phyloP scores from a whole-genome alignment of 2,329 filamentous ascomycete species.

The Stachybotrys chlorohalonatus region DNA sequence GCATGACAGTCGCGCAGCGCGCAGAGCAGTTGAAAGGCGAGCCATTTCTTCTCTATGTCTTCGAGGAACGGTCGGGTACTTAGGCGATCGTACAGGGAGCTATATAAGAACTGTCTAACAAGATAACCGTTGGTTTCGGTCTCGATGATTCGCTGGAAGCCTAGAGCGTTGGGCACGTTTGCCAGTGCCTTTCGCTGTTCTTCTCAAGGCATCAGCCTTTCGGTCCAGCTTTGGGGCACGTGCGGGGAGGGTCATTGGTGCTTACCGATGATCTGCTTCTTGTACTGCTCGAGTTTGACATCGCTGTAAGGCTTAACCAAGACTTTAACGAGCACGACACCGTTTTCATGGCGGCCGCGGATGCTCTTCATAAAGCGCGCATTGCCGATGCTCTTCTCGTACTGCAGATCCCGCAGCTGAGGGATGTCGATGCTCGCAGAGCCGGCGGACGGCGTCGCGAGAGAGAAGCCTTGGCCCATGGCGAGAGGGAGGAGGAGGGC shows the following conservation, averaged over 20 bases:
- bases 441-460: slow-evolving; percentile 83
- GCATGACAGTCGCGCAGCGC: slow-evolving; percentile 87
- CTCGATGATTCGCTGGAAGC: slow-evolving; percentile 85
- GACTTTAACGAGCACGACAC: slow-evolving; percentile 87
- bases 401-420: slow-evolving; percentile 81
- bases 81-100: slow-evolving; percentile 92
- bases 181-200: slow-evolving; percentile 72
- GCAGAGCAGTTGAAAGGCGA: slow-evolving; percentile 90
- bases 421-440: slow-evolving; percentile 89
- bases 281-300: slow-evolving; percentile 73
- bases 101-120: slow-evolving; percentile 91
- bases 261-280: slow-evolving; percentile 65
- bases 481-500: slow-evolving; percentile 7
- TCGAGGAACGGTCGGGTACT: slow-evolving; percentile 95
- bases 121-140: slow-evolving; percentile 87
- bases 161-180: slow-evolving; percentile 82
- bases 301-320: slow-evolving; percentile 85
- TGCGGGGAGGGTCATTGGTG: neutral
- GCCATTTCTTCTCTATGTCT: slow-evolving; percentile 98
- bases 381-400: slow-evolving; percentile 86
- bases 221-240: neutral
- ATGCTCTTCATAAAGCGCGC: slow-evolving; percentile 97
- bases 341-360: slow-evolving; percentile 80
- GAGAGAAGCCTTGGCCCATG: slow-evolving; percentile 97
- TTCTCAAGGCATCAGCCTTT: slow-evolving; percentile 19